Conservation (phyloP, 129 eudicot genomes). For the Dittrichia graveolens region DNA sequence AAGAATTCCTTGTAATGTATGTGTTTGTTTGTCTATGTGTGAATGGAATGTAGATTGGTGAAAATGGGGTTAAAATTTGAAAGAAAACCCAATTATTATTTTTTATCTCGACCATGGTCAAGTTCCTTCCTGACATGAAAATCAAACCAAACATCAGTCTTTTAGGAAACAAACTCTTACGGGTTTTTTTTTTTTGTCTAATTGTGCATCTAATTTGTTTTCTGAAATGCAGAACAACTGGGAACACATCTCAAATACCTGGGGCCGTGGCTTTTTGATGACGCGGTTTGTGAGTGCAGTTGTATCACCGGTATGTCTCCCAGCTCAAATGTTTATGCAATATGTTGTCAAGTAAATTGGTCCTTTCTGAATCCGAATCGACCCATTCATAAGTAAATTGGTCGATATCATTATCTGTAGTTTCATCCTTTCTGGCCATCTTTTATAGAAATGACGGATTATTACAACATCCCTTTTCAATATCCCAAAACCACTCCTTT, state of each 20-base stretch:
- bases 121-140: too few relatives aligned
- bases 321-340: constrained; percentile 21
- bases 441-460: neutral
- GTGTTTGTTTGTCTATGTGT: too few relatives aligned
- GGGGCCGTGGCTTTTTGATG: constrained; percentile 51
- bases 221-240: constrained; percentile 39
- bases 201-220: constrained; percentile 15
- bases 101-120: too few relatives aligned
- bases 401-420: neutral
- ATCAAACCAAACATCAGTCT: too few relatives aligned
- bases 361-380: too few relatives aligned
- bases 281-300: constrained; percentile 45
- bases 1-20: too few relatives aligned
- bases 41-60: too few relatives aligned
- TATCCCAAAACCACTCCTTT: too few relatives aligned
- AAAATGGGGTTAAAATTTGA: too few relatives aligned
- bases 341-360: neutral
- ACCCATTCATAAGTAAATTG: neutral
- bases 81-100: too few relatives aligned
- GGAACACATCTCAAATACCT: constrained; percentile 40
- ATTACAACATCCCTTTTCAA: too few relatives aligned
- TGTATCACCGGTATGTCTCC: constrained; percentile 43
- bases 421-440: neutral
- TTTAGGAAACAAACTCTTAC: too few relatives aligned
- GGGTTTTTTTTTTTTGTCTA: neutral